Evolutionary conservation across 2,329 filamentous ascomycete genomes (phyloP), one percentile per base, ranked within the genome.

Genomic region (Trichoderma brevicompactum): DNA sequence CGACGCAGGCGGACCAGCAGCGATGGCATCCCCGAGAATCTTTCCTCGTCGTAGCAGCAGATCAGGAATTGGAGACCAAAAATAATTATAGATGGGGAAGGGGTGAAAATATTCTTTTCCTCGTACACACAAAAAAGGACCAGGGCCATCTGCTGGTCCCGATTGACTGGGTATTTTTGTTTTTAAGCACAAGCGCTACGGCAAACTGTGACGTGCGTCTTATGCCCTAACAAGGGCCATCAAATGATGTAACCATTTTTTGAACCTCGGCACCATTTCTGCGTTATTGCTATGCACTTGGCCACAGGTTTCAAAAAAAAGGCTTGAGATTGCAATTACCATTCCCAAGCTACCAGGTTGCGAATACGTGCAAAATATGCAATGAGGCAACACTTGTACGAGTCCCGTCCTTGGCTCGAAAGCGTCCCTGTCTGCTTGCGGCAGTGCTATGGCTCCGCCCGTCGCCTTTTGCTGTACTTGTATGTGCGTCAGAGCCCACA

Each of bases 401-500:
- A 32, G 13, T 1, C 7, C 23, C 46, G 19, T 28, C 46, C 12
- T 50, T 13, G 46, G 46, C 46, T 32, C 23, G 46, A 50, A 32
- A 15, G 23, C 10, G 7, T 28, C 23, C 23, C 17, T 61, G 46
- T 43, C 46, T 43, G 58, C 46, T 61, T 61, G 58, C 58, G 58
- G 46, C 36, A 3, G 13, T 13, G 34, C 12, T 28, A 28, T 13
- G 12, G 38, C 15, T 54, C 50, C 40, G 17, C 32, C 10, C n/a
- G 13, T 13, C 17, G n/a, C 15, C 32, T 48, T 23, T 12, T 34
- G 34, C 28, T 48, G 17, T 28, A 28, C 23, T 3, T 3, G 23
- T 28, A 59, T 49, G 55, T 59, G 44, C 56, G 56, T 60, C 56
- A 60, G 56, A 60, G 44, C 56, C 59, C 59, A 62, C 59, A 28